These are phyloP conservation scores for Exutisphaerella laricina DNA, from an alignment of 2,329 filamentous ascomycete species.

Conservation along the genomic window DNA sequence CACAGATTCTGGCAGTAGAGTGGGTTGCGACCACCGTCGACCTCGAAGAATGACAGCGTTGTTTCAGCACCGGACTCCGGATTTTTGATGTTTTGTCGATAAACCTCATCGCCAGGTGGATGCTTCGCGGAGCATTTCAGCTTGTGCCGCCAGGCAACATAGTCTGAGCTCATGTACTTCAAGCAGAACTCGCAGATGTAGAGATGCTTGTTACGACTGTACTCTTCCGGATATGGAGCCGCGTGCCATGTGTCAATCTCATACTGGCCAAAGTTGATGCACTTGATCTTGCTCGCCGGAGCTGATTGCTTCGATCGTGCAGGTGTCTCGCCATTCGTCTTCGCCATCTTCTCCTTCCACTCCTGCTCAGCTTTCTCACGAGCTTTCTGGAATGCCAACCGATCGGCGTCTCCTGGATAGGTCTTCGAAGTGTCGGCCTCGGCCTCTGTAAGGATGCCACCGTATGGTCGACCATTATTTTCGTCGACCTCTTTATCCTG, in stretches of 20 bases:
- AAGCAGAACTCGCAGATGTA: slow-evolving; percentile 99
- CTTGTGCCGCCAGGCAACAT: slow-evolving; percentile 96
- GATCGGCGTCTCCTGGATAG: slow-evolving; percentile 71
- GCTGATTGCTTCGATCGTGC: slow-evolving; percentile 61
- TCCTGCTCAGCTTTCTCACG: slow-evolving; percentile 88
- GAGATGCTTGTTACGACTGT: slow-evolving; percentile 91
- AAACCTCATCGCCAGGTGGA: slow-evolving; percentile 95
- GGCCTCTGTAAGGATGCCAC: slow-evolving; percentile 79
- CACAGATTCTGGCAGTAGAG: slow-evolving; percentile 99
- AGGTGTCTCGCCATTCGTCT: slow-evolving; percentile 58
- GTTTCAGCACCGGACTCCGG: slow-evolving; percentile 32
- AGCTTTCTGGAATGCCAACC: slow-evolving; percentile 81
- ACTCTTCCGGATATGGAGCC: slow-evolving; percentile 95
- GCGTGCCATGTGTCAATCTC: slow-evolving; percentile 99
- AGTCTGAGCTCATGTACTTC: slow-evolving; percentile 99
- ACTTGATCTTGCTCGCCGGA: slow-evolving; percentile 93
- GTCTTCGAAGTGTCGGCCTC: slow-evolving; percentile 92
- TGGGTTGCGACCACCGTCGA: slow-evolving; percentile 92
- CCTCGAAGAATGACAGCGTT: slow-evolving; percentile 78
- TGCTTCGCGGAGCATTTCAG: slow-evolving; percentile 92
- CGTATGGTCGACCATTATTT: slow-evolving; percentile 86
- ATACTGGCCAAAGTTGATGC: slow-evolving; percentile 94
- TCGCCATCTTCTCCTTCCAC: slow-evolving; percentile 66
- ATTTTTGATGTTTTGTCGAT: slow-evolving; percentile 73
- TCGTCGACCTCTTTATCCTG: slow-evolving; percentile 87